Percentiles rank a stretch among this genome's conserved stretches.
Evolutionary conservation across 2,329 filamentous ascomycete genomes (phyloP).

Genomic region (Beauveria scarabaeidicola): DNA sequence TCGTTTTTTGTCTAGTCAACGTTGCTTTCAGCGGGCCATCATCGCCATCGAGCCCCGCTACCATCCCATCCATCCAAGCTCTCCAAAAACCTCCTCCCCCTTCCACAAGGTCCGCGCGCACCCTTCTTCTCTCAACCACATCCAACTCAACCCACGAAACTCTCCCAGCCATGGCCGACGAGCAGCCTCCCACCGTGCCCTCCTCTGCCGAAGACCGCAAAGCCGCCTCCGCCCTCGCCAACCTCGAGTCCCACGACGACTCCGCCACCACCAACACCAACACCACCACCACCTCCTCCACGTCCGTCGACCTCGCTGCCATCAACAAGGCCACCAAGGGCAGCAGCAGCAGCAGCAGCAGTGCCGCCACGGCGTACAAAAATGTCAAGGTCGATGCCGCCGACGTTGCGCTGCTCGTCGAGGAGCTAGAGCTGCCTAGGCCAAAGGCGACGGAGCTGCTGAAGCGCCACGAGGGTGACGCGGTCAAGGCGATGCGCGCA

Average conservation of each 20-base stretch:
- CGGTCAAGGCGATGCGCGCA: constrained; percentile 56
- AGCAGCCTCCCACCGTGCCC: constrained; percentile 45
- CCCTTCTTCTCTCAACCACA: not conserved
- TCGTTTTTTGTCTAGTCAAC: not conserved
- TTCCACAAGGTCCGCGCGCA: not conserved
- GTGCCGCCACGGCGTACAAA: constrained; percentile 33
- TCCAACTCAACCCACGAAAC: too few relatives aligned
- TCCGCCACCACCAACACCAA: constrained; percentile 36
- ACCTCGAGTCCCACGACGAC: constrained; percentile 45
- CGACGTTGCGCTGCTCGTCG: constrained; percentile 62
- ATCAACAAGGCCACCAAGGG: constrained; percentile 62
- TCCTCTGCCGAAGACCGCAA: constrained; percentile 67
- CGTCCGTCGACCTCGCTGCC: constrained; percentile 58
- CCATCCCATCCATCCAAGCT: not conserved
- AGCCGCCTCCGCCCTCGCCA: constrained; percentile 63
- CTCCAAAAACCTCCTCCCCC: not conserved
- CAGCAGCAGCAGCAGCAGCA: constrained; percentile 9
- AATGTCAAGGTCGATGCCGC: constrained; percentile 66
- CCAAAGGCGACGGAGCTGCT: constrained; percentile 66
- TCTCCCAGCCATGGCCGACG: constrained; percentile 39
- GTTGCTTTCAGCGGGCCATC: too few relatives aligned
- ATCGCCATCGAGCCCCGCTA: not conserved
- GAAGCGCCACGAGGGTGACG: constrained; percentile 61
- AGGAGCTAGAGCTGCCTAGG: constrained; percentile 65
- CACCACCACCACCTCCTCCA: constrained; percentile 35